Percentiles rank a stretch among this genome's conserved stretches.
Conservation (phyloP, 2,329 filamentous ascomycete genomes). For the Penicillium crustosum region DNA sequence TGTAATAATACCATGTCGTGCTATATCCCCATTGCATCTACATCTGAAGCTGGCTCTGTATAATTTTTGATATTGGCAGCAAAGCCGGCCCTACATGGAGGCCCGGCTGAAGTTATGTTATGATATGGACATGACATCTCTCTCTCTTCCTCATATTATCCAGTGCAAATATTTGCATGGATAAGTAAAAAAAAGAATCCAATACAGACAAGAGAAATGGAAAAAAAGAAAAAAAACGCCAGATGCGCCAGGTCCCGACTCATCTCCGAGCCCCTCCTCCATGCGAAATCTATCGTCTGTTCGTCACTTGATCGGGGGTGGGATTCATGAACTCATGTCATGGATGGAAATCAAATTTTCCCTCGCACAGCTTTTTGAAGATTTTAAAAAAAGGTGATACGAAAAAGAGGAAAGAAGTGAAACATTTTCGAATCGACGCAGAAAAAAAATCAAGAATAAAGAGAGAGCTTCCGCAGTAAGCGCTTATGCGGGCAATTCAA, state of each 20-base stretch:
- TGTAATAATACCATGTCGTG: not conserved
- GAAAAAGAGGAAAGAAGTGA: slow-evolving; percentile 17
- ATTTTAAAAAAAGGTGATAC: slow-evolving; percentile 15
- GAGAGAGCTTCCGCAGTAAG: slow-evolving; percentile 8
- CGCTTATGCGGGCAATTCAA: slow-evolving; percentile 71
- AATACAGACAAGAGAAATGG: slow-evolving; percentile 20
- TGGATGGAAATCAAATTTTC: slow-evolving; percentile 13
- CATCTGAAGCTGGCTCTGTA: slow-evolving; percentile 4
- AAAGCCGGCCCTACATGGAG: slow-evolving; percentile 2
- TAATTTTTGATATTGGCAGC: slow-evolving; percentile 13
- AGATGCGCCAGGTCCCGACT: slow-evolving; percentile 30
- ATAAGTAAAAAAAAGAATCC: slow-evolving; percentile 9
- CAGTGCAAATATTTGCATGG: not conserved
- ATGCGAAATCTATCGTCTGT: slow-evolving; percentile 30
- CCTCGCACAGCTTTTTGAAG: slow-evolving; percentile 10
- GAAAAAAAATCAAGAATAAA: slow-evolving; percentile 17
- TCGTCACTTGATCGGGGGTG: slow-evolving; percentile 24
- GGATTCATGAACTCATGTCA: slow-evolving; percentile 31
- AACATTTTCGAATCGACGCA: slow-evolving; percentile 4
- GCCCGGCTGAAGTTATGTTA: slow-evolving; percentile 8
- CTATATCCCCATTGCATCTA: not conserved
- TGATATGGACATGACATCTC: slow-evolving; percentile 12
- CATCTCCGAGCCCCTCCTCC: slow-evolving; percentile 28
- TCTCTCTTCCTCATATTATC: slow-evolving; percentile 13
- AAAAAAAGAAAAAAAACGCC: slow-evolving; percentile 23